phyloP scores from a whole-genome alignment of 148 eudicot species.

The Rhododendron henanense region DNA sequence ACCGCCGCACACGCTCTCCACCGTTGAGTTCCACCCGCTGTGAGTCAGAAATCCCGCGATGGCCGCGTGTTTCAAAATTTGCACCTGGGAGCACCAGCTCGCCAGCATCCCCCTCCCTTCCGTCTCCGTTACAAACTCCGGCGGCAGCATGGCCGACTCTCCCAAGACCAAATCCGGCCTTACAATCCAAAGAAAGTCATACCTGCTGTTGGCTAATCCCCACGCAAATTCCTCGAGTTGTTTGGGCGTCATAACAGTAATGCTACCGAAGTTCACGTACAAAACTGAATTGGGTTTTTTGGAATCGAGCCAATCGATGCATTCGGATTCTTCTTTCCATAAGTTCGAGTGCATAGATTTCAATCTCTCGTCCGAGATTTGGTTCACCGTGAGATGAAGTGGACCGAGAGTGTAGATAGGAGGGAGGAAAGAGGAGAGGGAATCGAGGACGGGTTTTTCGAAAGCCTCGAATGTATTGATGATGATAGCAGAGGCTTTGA shows the following conservation, averaged over 20 bases:
- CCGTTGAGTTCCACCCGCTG: conserved; percentile 34
- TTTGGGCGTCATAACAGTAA: conserved; percentile 32
- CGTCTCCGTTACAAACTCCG: conserved; percentile 36
- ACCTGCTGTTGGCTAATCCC: conserved; percentile 62
- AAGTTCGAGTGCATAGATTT: conserved; percentile 39
- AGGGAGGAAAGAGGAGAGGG: conserved; percentile 26
- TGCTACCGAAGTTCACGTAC: conserved; percentile 54
- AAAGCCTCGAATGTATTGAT: conserved; percentile 54
- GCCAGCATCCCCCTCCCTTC: conserved; percentile 36
- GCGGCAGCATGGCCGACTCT: conserved; percentile 29
- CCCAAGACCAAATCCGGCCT: conserved; percentile 50
- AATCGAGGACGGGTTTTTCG: conserved; percentile 31
- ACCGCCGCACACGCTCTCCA: conserved; percentile 21
- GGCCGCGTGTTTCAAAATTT: conserved; percentile 33
- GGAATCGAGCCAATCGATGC: conserved; percentile 50
- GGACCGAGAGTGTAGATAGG: conserved; percentile 47
- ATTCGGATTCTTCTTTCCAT: conserved; percentile 46
- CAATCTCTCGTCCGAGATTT: conserved; percentile 18
- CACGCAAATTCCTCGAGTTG: conserved; percentile 55
- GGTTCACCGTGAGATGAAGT: too few species aligned
- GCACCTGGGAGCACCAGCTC: conserved; percentile 51
- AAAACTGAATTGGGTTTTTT: conserved; percentile 39
- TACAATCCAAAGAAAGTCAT: conserved; percentile 55
- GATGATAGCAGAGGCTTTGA: conserved; percentile 35
- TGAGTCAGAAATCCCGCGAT: conserved; percentile 44